Evolutionary conservation across 78 protist species (phyloP), one percentile per base, ranked within the genome.

Genomic region (slime mould (Dictyostelium discoideum)): DNA sequence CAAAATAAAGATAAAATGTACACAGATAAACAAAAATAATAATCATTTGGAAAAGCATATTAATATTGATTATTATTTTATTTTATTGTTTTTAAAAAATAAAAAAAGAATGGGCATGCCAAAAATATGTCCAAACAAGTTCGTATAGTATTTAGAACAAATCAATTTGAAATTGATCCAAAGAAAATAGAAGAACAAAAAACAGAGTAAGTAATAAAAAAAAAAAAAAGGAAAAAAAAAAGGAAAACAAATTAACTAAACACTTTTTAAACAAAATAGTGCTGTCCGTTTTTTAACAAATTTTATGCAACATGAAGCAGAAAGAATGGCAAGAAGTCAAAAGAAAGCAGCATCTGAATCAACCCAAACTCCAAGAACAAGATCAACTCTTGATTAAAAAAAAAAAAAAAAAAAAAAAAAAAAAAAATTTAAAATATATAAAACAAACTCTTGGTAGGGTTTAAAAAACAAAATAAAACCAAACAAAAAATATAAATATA

Each of bases 271-370:
- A 32, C 1, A 32, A 32, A 46, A 60, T 39, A 87, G 93, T 89
- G 94, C 94, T 18, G 42, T 85, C 32, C 80, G 94, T 72, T 89
- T 89, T 37, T 37, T 89, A 37, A 82, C 94, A 5, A 89, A 89
- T 40, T 89, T 77, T 89, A 89, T 89, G 94, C 94, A 89, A 89
- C 86, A 80, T 32, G 94, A 89, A 82, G 93, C 94, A 4, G 87
- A 82, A 50, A 80, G 94, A 82, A 32, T 89, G 26, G 86, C 94
- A 39, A 22, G 73, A 48, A 26, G 29, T 11, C 40, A 72, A 18
- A 42, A 72, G 76, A 72, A 72, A 72, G 39, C 79, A 72, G 63
- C 48, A 6, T 16, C 26, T 8, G 37, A 78, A 42, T 42, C 84
- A 42, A 42, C 84, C 11, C 60, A 32, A 32, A 39, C 84, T 7